Evolutionary conservation across 495 filamentous ascomycete genomes (phyloP).

Genomic region (Peziza echinospora): DNA sequence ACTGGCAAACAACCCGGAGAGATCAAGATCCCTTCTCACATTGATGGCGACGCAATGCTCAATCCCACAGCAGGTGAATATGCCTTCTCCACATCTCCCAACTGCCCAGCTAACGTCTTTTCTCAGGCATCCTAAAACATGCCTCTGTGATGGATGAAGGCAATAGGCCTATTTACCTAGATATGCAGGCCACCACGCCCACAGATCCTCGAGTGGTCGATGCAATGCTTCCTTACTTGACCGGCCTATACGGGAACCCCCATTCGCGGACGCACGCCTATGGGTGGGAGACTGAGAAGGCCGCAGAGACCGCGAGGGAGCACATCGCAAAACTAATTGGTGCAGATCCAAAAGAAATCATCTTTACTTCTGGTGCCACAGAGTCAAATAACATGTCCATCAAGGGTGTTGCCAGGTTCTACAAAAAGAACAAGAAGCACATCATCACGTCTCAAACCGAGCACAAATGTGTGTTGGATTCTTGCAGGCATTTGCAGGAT

Average conservation of each 20-base stretch:
- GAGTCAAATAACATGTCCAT: constrained; percentile 99
- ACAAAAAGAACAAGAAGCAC: constrained; percentile 93
- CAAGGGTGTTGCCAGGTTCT: constrained; percentile 92
- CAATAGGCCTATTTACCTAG: constrained; percentile 83
- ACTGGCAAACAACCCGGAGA: constrained; percentile 10
- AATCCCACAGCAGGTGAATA: constrained; percentile 15
- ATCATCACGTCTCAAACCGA: constrained; percentile 94
- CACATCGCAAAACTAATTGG: constrained; percentile 75
- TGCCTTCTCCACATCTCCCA: background rate
- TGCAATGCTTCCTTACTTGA: constrained; percentile 87
- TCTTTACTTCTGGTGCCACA: constrained; percentile 93
- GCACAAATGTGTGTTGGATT: constrained; percentile 96
- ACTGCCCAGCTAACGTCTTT: background rate
- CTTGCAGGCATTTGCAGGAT: constrained; percentile 86
- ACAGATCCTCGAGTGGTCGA: constrained; percentile 85
- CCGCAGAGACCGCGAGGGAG: constrained; percentile 62
- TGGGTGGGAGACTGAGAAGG: constrained; percentile 94
- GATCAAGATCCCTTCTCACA: constrained; percentile 2
- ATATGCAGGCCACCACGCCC: constrained; percentile 98
- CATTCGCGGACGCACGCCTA: constrained; percentile 96
- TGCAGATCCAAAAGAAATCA: constrained; percentile 90
- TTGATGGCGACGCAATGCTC: constrained; percentile 14
- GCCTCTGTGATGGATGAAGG: constrained; percentile 88
- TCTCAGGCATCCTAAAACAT: constrained; percentile 58
- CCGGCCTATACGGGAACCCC: constrained; percentile 87